These are phyloP conservation scores for Paramyrothecium roridum DNA, from an alignment of 2,329 filamentous ascomycete genomes.

Conservation along the genomic window DNA sequence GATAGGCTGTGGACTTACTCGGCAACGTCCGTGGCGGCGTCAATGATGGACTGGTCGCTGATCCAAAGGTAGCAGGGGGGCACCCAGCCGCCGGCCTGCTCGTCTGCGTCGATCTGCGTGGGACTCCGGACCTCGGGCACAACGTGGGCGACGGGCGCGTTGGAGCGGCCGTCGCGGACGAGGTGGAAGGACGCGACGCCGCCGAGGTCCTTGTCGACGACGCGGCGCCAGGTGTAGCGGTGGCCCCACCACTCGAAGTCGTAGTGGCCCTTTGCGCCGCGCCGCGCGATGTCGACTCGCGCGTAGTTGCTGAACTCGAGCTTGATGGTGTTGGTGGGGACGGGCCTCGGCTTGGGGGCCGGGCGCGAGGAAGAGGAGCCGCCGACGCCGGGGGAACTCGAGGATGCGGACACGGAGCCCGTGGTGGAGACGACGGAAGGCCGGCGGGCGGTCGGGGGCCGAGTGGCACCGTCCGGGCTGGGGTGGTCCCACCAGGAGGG, in stretches of 20 bases:
- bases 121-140: slow-evolving; percentile 74
- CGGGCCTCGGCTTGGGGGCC: slow-evolving; percentile 30
- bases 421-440: slow-evolving; percentile 7
- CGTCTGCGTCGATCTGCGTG: slow-evolving; percentile 68
- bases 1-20: slow-evolving; percentile 68
- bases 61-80: slow-evolving; percentile 91
- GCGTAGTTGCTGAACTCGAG: slow-evolving; percentile 98
- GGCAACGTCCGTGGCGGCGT: slow-evolving; percentile 72
- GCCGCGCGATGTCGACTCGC: slow-evolving; percentile 77
- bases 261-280: slow-evolving; percentile 63
- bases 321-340: slow-evolving; percentile 75
- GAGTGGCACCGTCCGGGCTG: neutral
- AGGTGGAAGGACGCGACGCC: slow-evolving; percentile 74
- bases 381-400: slow-evolving; percentile 8
- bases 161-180: slow-evolving; percentile 59
- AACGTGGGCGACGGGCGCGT: slow-evolving; percentile 72
- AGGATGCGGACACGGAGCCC: slow-evolving; percentile 9
- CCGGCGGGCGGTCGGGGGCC: neutral
- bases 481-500: neutral
- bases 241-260: slow-evolving; percentile 94
- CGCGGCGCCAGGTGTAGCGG: slow-evolving; percentile 79
- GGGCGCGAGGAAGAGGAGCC: slow-evolving; percentile 13
- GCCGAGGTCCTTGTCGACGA: slow-evolving; percentile 65
- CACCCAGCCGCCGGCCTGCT: slow-evolving; percentile 80
- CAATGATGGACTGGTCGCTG: slow-evolving; percentile 67